Base-by-base conservation (phyloP, 2,329 filamentous ascomycete species). In the Byssochlamys sp. region DNA sequence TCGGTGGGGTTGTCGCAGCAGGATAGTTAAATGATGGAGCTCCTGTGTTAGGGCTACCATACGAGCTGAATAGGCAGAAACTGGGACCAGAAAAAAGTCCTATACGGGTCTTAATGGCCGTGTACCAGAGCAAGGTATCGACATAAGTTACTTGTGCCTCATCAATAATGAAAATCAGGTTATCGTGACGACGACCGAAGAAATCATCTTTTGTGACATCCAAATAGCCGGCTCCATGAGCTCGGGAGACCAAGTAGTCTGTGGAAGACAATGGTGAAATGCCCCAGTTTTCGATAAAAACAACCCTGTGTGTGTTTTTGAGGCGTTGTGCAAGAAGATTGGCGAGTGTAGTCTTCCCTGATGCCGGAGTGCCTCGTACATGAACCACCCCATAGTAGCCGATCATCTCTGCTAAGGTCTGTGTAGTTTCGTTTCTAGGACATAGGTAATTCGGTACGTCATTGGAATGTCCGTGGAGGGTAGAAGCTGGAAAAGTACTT, bases 161-260 rank as follows among this genome's bases (percentile, higher is more conserved):
- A 27, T 55, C 53, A 5, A 55, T n/a, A 49, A 55, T 55, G 35
- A 55, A 49, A 11, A 49, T 24, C 9, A 55, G 24, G 53, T 55
- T 27, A 26, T 25, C 39, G 28, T 28, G 28, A 28, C 28, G 28
- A 28, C 7, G 28, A 28, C 28, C 28, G 7, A 28, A 28, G 28
- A 28, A 28, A 3, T 28, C 28, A 28, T 28, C 28, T 7, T 28
- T 7, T 28, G 28, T 28, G 7, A 28, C 28, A 28, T 28, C 28
- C 28, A 28, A 28, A 28, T 28, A 28, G 3, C 28, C 28, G 7
- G 28, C 28, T 28, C 28, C 28, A 28, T 28, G 28, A 28, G 28
- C 28, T 28, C 28, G 28, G 28, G 28, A 28, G 28, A 28, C 28
- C 28, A 28, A 28, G 28, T 28, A 28, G 28, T 3, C 28, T 28